Conservation (phyloP, 2,329 filamentous ascomycete genomes). For the Colletotrichum echinochloae region DNA sequence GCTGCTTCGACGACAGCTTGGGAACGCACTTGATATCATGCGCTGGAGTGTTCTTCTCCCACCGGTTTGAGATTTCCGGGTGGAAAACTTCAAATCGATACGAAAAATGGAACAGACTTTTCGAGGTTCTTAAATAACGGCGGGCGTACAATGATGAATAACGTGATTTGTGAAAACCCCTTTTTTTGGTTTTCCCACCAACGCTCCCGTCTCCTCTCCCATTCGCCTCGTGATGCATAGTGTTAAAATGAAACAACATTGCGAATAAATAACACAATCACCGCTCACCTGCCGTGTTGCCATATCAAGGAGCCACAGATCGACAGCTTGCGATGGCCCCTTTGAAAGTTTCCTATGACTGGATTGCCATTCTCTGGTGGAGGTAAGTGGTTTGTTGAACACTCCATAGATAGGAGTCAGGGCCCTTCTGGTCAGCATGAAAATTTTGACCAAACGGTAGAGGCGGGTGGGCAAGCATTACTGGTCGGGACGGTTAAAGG, state of each 20-base stretch:
- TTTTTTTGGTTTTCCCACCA: background rate
- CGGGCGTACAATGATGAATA: constrained; percentile 39
- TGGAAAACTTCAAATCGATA: constrained; percentile 33
- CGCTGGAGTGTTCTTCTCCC: constrained; percentile 38
- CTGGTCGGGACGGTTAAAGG: background rate
- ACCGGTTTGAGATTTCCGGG: constrained; percentile 33
- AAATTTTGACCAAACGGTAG: constrained; percentile 12
- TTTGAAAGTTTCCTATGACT: no score
- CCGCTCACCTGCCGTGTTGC: no score
- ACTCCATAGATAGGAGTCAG: background rate
- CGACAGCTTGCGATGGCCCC: no score
- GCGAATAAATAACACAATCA: background rate
- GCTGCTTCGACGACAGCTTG: constrained; percentile 35
- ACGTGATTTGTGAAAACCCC: constrained; percentile 35
- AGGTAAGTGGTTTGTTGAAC: background rate
- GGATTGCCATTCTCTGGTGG: no score
- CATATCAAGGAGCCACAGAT: no score
- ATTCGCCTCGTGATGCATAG: background rate
- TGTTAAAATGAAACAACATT: background rate
- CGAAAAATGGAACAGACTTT: constrained; percentile 41
- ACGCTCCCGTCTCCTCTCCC: background rate
- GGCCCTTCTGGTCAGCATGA: background rate
- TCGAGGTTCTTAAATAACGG: constrained; percentile 33
- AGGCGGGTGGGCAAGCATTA: background rate
- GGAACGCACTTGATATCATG: constrained; percentile 39